Conservation (phyloP, 2,329 filamentous ascomycete species). For the Colletotrichum sp. region DNA sequence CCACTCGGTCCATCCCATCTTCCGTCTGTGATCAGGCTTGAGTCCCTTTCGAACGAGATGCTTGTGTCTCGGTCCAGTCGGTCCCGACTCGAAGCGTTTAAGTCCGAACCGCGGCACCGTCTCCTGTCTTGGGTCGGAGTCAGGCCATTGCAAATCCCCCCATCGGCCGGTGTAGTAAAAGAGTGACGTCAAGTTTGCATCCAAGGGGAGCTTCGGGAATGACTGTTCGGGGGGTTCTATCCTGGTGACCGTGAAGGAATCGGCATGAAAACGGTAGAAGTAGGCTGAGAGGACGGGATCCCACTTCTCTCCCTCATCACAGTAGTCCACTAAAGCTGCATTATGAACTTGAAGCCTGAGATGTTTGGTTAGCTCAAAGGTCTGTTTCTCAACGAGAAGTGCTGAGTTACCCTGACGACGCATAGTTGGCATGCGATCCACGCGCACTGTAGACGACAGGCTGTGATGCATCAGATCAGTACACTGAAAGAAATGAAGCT, state of each 20-base stretch:
- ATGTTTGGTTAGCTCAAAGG: background rate
- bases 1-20: slow-evolving; percentile 33
- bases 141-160: slow-evolving; percentile 36
- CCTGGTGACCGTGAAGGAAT: slow-evolving; percentile 25
- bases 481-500: background rate
- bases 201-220: background rate
- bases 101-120: slow-evolving; percentile 34
- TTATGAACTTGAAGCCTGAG: slow-evolving; percentile 36
- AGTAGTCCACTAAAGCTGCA: slow-evolving; percentile 35
- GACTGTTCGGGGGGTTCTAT: slow-evolving; percentile 1
- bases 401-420: slow-evolving; percentile 29
- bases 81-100: slow-evolving; percentile 35
- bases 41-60: slow-evolving; percentile 37
- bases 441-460: slow-evolving; percentile 37
- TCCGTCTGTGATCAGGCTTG: slow-evolving; percentile 28
- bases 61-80: slow-evolving; percentile 35
- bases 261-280: slow-evolving; percentile 37
- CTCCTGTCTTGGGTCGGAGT: slow-evolving; percentile 36
- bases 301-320: slow-evolving; percentile 36
- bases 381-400: fast-evolving
- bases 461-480: slow-evolving; percentile 17
- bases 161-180: slow-evolving; percentile 38
- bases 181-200: slow-evolving; percentile 35
- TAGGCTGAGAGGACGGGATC: slow-evolving; percentile 40
- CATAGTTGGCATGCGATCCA: slow-evolving; percentile 41